Evolutionary conservation across 495 filamentous ascomycete genomes (phyloP).

Genomic region (Neurospora tetraspora): DNA sequence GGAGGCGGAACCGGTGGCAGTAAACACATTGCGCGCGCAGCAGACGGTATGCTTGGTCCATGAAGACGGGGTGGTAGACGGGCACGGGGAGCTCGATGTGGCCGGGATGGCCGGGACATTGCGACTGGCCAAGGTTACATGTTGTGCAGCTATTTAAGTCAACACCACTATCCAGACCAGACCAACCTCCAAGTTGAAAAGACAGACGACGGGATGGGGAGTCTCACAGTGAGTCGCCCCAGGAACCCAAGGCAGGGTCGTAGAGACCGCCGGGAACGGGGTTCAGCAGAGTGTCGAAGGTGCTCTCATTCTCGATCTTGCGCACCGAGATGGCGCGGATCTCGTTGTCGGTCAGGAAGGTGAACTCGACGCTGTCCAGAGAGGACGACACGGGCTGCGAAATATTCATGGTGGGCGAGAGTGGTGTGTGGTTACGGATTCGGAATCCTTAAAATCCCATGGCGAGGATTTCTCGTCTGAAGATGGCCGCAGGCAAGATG

Average conservation of each 20-base stretch:
- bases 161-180: neutral
- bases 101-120: conserved; percentile 86
- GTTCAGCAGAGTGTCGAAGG: conserved; percentile 80
- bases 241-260: conserved; percentile 87
- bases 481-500: neutral
- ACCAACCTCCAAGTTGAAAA: neutral
- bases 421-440: neutral
- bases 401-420: conserved; percentile 55
- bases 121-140: conserved; percentile 65
- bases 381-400: conserved; percentile 78
- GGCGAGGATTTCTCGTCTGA: neutral
- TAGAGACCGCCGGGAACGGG: conserved; percentile 84
- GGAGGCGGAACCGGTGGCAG: conserved; percentile 73
- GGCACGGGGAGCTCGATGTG: conserved; percentile 91
- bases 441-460: neutral
- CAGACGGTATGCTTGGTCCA: conserved; percentile 79
- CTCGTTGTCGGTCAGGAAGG: conserved; percentile 66
- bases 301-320: conserved; percentile 77
- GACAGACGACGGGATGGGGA: neutral
- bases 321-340: conserved; percentile 85
- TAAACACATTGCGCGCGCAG: conserved; percentile 81
- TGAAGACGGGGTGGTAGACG: conserved; percentile 87
- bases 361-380: conserved; percentile 84
- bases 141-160: conserved; percentile 63
- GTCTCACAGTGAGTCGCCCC: conserved; percentile 68